Evolutionary conservation across 495 filamentous ascomycete genomes (phyloP), one percentile per base, ranked within the genome.

Genomic region (Penicillium dipodomyicola): DNA sequence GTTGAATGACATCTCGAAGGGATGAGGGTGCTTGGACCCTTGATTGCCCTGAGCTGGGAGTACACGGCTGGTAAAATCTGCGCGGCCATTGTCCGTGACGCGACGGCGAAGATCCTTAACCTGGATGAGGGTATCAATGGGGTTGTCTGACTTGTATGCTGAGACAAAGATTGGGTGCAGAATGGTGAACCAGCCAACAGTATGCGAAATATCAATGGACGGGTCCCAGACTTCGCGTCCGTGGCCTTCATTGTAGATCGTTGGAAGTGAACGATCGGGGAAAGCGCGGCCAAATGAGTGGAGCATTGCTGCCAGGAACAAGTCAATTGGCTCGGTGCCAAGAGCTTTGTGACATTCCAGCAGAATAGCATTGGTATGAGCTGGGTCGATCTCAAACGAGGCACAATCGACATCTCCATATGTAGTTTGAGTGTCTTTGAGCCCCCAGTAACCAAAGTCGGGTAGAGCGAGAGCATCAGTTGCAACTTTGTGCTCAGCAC

Each of bases 1-100:
- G 60, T 86, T 88, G 67, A 90, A 88, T 2, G 82, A 81, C 37
- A 90, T 80, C 67, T 90, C 88, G 57, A 89, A 80, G 6, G 86
- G 87, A 67, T 75, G 82, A 3, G 80, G 80, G 15, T 75, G 66
- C 22, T 64, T 55, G 40, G 77, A 78, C 29, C 60, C 59, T 37
- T 79, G 72, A 4, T 72, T 60, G 0, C 54, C 61, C 29, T 77
- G 77, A 4, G 71, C 63, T 2, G 75, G 71, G 33, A 83, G 71
- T 25, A 83, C 73, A 9, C 81, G 76, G 30, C 67, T 69, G 1
- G 72, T 75, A 56, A 83, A 84, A 47, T 79, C 76, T 6, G 75
- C 71, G 25, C 77, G 67, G 14, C 82, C 82, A 59, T 82, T 82
- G 42, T 74, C 73, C 8, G 73, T 62, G 5, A 79, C 69, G 5